Conservation (phyloP, 352 stramenopile genomes). For the Blastocystis sp. region DNA sequence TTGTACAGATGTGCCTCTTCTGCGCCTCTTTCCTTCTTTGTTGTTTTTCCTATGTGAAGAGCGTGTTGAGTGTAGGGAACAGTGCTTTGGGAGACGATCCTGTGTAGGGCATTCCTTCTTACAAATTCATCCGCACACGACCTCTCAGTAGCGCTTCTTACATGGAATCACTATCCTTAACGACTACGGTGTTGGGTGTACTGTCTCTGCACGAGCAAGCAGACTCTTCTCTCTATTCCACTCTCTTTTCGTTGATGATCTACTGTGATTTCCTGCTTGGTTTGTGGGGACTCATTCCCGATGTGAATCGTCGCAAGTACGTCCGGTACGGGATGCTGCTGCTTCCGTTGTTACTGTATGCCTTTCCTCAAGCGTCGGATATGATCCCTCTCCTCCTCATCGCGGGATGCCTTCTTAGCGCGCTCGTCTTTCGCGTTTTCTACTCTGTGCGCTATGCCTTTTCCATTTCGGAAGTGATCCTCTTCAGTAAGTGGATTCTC, state of each 20-base stretch:
- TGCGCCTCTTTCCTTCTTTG: too few relatives aligned
- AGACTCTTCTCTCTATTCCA: background rate
- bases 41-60: too few relatives aligned
- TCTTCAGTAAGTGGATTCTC: conserved; percentile 38
- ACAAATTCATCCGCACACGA: background rate
- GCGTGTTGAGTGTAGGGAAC: too few relatives aligned
- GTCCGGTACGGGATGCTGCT: background rate
- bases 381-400: background rate
- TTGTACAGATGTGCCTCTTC: too few relatives aligned
- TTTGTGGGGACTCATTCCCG: conserved; percentile 11
- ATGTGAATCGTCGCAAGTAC: background rate
- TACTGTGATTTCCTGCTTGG: conserved; percentile 4
- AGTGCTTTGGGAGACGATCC: too few relatives aligned
- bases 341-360: background rate
- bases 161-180: conserved; percentile 15
- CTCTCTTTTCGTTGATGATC: background rate
- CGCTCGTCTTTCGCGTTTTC: background rate
- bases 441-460: background rate
- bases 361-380: background rate
- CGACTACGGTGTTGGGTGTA: conserved; percentile 4
- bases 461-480: conserved; percentile 23
- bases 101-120: too few relatives aligned
- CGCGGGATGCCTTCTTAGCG: background rate
- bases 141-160: background rate
- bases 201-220: background rate